Percentiles rank a stretch among this genome's conserved stretches.
Conservation (phyloP, 169 alveolate species). For the Miamiensis avidus region DNA sequence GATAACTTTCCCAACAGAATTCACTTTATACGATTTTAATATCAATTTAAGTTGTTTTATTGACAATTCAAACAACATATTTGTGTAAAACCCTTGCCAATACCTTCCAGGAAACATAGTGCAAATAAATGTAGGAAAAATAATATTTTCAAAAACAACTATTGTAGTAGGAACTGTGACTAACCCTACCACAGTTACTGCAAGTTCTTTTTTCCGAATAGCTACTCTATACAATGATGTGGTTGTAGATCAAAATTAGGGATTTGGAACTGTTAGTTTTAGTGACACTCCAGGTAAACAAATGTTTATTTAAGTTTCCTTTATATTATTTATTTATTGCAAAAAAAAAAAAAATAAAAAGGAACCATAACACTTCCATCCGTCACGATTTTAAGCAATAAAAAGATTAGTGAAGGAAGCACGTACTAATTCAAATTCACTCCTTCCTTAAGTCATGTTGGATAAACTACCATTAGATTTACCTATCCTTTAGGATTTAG, state of each 20-base stretch:
- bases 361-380: neutral
- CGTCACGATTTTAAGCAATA: slow-evolving; percentile 1
- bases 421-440: slow-evolving; percentile 8
- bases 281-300: neutral
- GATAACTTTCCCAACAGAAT: slow-evolving; percentile 16
- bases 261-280: neutral
- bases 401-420: slow-evolving; percentile 17
- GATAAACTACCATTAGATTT: slow-evolving; percentile 15
- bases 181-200: neutral
- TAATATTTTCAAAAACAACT: neutral
- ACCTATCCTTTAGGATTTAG: slow-evolving; percentile 24
- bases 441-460: neutral
- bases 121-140: too few relatives aligned
- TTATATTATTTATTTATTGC: too few relatives aligned
- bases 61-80: too few relatives aligned
- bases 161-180: slow-evolving; percentile 10
- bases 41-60: neutral
- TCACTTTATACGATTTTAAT: neutral
- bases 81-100: neutral
- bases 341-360: too few relatives aligned
- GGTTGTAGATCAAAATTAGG: neutral
- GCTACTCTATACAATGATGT: neutral
- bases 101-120: neutral
- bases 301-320: too few relatives aligned
- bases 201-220: neutral